Percentiles rank a stretch among this genome's conserved stretches.
Conservation (phyloP, 768 basidiomycete species). For the Podaxis mareebaensis region DNA sequence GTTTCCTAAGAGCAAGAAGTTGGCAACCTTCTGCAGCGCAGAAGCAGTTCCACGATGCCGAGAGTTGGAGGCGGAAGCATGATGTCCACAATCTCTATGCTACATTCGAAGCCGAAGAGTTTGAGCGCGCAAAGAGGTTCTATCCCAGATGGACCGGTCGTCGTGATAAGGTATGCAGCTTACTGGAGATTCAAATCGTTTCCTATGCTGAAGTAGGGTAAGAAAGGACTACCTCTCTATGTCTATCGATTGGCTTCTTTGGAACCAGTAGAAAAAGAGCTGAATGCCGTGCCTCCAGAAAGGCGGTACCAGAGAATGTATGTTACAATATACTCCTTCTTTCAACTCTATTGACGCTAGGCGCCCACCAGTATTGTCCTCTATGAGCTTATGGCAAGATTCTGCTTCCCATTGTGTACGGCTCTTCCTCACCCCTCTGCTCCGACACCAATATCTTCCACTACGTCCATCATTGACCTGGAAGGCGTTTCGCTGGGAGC, state of each 20-base stretch:
- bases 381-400: conserved; percentile 67
- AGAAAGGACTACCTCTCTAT: conserved; percentile 73
- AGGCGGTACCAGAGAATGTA: conserved; percentile 73
- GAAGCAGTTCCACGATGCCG: conserved; percentile 68
- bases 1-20: conserved; percentile 79
- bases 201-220: background rate
- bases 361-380: conserved; percentile 50
- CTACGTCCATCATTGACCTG: conserved; percentile 75
- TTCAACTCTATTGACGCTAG: background rate
- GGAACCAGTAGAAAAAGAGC: conserved; percentile 55
- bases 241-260: conserved; percentile 76
- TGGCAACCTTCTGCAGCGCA: conserved; percentile 64
- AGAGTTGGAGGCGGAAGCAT: conserved; percentile 67
- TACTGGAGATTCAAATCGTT: background rate
- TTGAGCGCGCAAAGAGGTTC: conserved; percentile 58
- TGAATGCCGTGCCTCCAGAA: conserved; percentile 52
- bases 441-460: conserved; percentile 58
- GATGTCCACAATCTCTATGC: conserved; percentile 64
- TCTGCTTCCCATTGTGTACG: conserved; percentile 64
- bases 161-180: conserved; percentile 60
- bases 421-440: conserved; percentile 52
- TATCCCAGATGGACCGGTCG: conserved; percentile 85
- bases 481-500: conserved; percentile 55
- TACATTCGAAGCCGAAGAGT: conserved; percentile 57
- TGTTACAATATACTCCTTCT: conserved; percentile 23